A percentile compares a stretch with the other conserved stretches of the same genome.
These are phyloP conservation scores for Amphirosellinia nigrospora DNA, from an alignment of 495 filamentous ascomycete genomes.

Conservation along the genomic window DNA sequence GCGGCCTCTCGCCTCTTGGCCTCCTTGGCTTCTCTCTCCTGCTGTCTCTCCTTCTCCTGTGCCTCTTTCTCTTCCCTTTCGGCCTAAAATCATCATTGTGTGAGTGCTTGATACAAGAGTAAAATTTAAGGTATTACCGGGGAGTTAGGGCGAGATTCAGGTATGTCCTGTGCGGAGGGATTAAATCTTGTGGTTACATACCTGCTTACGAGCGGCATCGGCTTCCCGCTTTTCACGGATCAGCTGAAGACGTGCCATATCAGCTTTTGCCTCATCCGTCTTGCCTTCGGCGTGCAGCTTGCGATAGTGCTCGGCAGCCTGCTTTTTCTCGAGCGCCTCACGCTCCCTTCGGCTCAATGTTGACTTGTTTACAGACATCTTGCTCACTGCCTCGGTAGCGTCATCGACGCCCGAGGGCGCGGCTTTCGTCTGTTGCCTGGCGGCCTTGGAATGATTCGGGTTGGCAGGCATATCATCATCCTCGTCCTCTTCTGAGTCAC, in stretches of 20 bases:
- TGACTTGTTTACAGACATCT: slow-evolving; percentile 36
- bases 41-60: slow-evolving; percentile 56
- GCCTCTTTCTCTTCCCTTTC: slow-evolving; percentile 79
- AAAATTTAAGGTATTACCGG: neutral
- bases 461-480: slow-evolving; percentile 78
- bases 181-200: slow-evolving; percentile 33
- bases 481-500: slow-evolving; percentile 69
- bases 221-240: slow-evolving; percentile 87
- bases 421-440: slow-evolving; percentile 58
- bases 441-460: slow-evolving; percentile 83
- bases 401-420: slow-evolving; percentile 53
- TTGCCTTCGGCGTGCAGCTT: slow-evolving; percentile 96
- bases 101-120: slow-evolving; percentile 20
- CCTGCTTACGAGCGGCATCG: slow-evolving; percentile 68
- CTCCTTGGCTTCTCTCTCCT: slow-evolving; percentile 59
- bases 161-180: neutral
- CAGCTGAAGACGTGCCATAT: slow-evolving; percentile 79
- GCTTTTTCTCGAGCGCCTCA: slow-evolving; percentile 85
- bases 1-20: slow-evolving; percentile 71
- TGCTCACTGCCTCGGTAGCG: slow-evolving; percentile 54
- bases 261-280: slow-evolving; percentile 94
- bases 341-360: slow-evolving; percentile 75
- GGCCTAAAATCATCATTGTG: slow-evolving; percentile 43
- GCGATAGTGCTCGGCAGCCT: slow-evolving; percentile 87
- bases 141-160: neutral